Base-by-base conservation (phyloP, 495 filamentous ascomycete genomes). In the Baudoinia panamericana region DNA sequence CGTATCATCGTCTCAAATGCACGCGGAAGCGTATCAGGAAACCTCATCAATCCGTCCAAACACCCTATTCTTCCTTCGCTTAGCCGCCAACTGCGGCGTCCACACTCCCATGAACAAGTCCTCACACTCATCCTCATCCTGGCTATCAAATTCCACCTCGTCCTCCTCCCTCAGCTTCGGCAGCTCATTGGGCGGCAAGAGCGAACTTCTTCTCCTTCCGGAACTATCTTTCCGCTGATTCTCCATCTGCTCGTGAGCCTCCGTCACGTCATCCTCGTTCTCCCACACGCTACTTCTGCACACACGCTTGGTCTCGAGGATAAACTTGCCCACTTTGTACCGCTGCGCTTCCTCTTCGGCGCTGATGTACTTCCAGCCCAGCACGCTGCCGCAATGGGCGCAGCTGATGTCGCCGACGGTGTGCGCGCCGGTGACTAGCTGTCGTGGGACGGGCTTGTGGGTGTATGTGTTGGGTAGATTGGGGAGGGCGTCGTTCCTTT, bases 271-370 rank as follows among this genome's bases (percentile, higher is more conserved):
- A 30, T 45, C 48, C 16, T 42, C 54, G 5, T 56, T 53, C 54
- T 92, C 84, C 82, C 81, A 92, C 39, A 66, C 68, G n/a, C 70
- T 65, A 32, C 66, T 71, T 4, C 67, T 58, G 15, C 72, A 73
- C 18, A 85, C 78, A 45, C 80, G 68, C 56, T 76, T 76, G 23
- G 79, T 85, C 64, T 96, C 88, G 25, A 96, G 58, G n/a, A 96
- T 94, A 52, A 87, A 94, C 58, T 93, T 94, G 21, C 88, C 88
- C 21, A 95, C 76, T 58, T 96, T 96, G 62, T 96, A 96, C 39
- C 71, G 69, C 58, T 96, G 88, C 27, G 66, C 67, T 46, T 77
- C 67, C 52, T 94, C 82, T 38, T 80, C 76, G 0, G 88, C 88
- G 30, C 75, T 75, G 37, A 94, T 70, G 56, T 96, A 96, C 59